A percentile compares a stretch with the other conserved stretches of the same genome.
Evolutionary conservation across 73 alveolate species (phyloP).

Genomic region (Durusdinium trenchii): DNA sequence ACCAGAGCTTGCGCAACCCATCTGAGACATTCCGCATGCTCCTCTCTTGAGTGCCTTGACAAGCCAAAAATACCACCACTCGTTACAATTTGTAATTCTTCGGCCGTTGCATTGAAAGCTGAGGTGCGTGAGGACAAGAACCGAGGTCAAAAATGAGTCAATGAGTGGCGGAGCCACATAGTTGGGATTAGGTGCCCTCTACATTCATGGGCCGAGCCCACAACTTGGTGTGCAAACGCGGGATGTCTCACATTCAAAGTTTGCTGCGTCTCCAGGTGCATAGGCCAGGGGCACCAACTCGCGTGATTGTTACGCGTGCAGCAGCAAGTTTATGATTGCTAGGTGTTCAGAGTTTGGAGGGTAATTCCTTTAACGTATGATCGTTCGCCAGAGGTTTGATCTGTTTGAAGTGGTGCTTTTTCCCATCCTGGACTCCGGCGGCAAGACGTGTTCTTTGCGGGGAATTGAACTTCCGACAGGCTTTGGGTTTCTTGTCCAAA

Average conservation of each 20-base stretch:
- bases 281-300: neutral
- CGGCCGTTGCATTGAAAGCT: neutral
- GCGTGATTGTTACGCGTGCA: too few relatives aligned
- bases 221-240: neutral
- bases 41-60: neutral
- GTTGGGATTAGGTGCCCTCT: neutral
- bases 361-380: too few relatives aligned
- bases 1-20: neutral
- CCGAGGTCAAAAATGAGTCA: neutral
- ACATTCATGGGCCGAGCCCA: neutral
- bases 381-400: too few relatives aligned
- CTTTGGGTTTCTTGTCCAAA: too few relatives aligned
- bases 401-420: too few relatives aligned
- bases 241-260: neutral
- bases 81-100: neutral
- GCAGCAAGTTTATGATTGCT: too few relatives aligned
- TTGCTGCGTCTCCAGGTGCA: slow-evolving; percentile 3
- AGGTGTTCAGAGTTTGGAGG: too few relatives aligned
- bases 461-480: too few relatives aligned
- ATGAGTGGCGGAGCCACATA: neutral
- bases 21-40: slow-evolving; percentile 11
- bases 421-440: too few relatives aligned
- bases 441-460: too few relatives aligned
- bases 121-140: neutral
- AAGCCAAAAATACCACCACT: too few relatives aligned